Evolutionary conservation across 345 rosid species (phyloP).

Genomic region (Melaleuca quinquenervia): DNA sequence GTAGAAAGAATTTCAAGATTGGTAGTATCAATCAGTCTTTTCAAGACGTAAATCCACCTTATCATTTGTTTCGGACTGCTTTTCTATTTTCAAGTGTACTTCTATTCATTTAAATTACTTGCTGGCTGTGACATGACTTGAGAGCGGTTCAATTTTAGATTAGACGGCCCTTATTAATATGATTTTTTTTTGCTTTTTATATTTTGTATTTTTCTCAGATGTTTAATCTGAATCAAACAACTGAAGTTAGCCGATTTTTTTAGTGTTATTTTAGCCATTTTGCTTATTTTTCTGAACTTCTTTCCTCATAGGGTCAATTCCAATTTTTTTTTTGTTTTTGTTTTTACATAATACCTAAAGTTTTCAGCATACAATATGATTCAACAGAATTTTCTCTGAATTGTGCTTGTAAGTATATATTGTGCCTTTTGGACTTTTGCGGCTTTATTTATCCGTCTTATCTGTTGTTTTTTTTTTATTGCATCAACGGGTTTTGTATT

Average conservation of each 20-base stretch:
- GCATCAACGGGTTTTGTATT: neutral
- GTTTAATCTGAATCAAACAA: too few species aligned
- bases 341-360: neutral
- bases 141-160: too few species aligned
- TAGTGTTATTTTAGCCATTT: neutral
- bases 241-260: too few species aligned
- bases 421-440: rapidly evolving
- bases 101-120: too few species aligned
- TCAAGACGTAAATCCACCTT: neutral
- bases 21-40: neutral
- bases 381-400: neutral
- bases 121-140: too few species aligned
- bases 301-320: neutral
- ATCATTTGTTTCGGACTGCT: neutral
- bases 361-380: neutral
- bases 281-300: neutral
- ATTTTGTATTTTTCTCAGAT: too few species aligned
- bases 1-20: neutral
- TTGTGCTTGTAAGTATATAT: neutral
- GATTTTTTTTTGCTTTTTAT: too few species aligned
- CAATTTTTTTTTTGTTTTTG: neutral
- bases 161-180: too few species aligned
- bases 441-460: neutral
- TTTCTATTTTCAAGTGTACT: neutral
- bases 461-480: neutral